Conservation (phyloP, 2,329 filamentous ascomycete genomes). For the Hymenoscyphus salicellus region DNA sequence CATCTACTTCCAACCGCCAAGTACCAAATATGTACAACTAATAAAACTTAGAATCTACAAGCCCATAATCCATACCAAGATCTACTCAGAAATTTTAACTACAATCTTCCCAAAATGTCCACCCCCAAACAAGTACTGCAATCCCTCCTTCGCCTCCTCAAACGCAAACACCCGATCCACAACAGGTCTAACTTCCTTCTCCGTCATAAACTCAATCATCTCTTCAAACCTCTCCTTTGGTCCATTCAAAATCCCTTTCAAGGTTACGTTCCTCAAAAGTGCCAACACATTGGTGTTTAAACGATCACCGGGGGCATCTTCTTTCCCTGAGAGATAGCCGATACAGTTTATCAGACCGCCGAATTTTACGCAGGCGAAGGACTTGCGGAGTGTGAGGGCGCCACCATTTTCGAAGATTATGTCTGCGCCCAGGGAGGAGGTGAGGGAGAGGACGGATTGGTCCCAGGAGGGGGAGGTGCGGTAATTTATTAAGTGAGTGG, state of each 20-base stretch:
- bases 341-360: constrained; percentile 54
- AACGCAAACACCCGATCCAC: constrained; percentile 49
- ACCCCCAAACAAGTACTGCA: constrained; percentile 47
- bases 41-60: too few relatives aligned
- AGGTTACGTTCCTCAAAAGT: constrained; percentile 44
- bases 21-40: too few relatives aligned
- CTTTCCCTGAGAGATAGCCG: constrained; percentile 51
- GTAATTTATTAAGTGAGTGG: constrained; percentile 54
- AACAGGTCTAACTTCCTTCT: constrained; percentile 46
- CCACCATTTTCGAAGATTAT: constrained; percentile 56
- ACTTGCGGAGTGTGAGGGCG: constrained; percentile 49
- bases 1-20: too few relatives aligned
- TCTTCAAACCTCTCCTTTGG: constrained; percentile 55
- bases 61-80: background rate
- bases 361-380: constrained; percentile 52
- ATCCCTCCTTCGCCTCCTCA: constrained; percentile 45
- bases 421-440: constrained; percentile 47
- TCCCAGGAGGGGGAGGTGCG: constrained; percentile 52
- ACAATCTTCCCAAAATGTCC: constrained; percentile 49
- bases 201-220: constrained; percentile 48
- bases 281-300: constrained; percentile 59
- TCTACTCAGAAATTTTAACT: constrained; percentile 30
- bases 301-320: constrained; percentile 52
- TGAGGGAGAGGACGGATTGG: constrained; percentile 46
- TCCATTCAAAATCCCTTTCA: constrained; percentile 59